Evolutionary conservation across 768 basidiomycete genomes (phyloP).

Genomic region (Leccinum arenicola): DNA sequence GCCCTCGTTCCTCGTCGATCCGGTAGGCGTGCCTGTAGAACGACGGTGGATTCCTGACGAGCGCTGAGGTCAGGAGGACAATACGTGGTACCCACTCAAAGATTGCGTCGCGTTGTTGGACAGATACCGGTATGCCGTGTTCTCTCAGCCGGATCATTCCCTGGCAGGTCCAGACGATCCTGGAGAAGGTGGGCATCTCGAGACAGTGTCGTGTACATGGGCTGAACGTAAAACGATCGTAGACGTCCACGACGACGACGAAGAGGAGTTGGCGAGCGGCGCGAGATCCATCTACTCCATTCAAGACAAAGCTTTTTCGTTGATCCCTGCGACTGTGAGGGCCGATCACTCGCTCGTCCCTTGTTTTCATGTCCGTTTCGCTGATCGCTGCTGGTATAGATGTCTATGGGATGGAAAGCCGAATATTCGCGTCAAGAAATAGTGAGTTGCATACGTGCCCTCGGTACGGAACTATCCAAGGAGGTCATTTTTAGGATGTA

Average conservation of each 20-base stretch:
- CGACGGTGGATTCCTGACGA: constrained; percentile 3
- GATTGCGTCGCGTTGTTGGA: constrained; percentile 61
- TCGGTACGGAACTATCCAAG: constrained; percentile 43
- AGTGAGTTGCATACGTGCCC: constrained; percentile 40
- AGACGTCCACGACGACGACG: constrained; percentile 12
- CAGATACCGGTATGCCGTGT: constrained; percentile 64
- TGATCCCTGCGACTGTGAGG: constrained; percentile 29
- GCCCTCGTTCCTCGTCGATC: constrained; percentile 87
- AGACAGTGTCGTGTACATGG: not conserved
- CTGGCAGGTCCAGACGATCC: constrained; percentile 32
- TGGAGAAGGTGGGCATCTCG: constrained; percentile 22
- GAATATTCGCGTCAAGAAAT: constrained; percentile 34
- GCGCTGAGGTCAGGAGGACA: constrained; percentile 55
- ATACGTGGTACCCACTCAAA: constrained; percentile 71
- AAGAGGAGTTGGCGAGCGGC: constrained; percentile 21
- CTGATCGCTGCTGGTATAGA: constrained; percentile 13
- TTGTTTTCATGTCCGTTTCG: not conserved
- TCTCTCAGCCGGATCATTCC: constrained; percentile 61
- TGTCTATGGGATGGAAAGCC: constrained; percentile 29
- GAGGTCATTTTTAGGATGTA: constrained; percentile 38
- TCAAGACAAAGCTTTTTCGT: constrained; percentile 14
- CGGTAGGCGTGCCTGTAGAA: constrained; percentile 44
- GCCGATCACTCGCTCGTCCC: not conserved
- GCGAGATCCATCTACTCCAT: constrained; percentile 26
- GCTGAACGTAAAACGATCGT: constrained; percentile 11